Evolutionary conservation across 257 asterid genomes (phyloP), one percentile per base, ranked within the genome.

Genomic region (Lithospermum erythrorhizon): DNA sequence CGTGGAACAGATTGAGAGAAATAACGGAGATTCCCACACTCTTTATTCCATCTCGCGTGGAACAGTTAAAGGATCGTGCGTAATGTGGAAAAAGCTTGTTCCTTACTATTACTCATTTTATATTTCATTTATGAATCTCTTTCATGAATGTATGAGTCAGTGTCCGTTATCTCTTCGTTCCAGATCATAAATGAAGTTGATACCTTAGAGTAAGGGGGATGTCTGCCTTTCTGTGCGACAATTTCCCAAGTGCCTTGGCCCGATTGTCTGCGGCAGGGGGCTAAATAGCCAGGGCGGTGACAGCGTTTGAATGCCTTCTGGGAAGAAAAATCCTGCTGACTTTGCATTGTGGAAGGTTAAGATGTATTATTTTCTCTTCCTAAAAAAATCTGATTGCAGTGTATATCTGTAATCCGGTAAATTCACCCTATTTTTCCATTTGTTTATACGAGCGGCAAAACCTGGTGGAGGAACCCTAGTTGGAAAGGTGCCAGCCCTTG

Each of bases 401-500:
- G n/a, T n/a, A n/a, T n/a, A n/a, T 18, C 6, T 52, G 10, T 0
- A n/a, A n/a, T 1, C n/a, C 6, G 4, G 20, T 5, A 21, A n/a
- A 9, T 17, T 2, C 21, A 19, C 56, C 20, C 56, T 17, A 5
- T 17, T 2, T 23, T 23, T 63, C 47, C 61, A 69, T 52, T 55
- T n/a, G n/a, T 59, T 41, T 48, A 45, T 62, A 48, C 76, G 83
- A 96, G 91, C 95, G 35, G 93, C 96, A 37, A 90, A 90, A 78
- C 87, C 86, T 19, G 87, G 88, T 21, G 96, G 85, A 73, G n/a
- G n/a, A n/a, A n/a, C n/a, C 95, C 94, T 25, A 76, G 74, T 58
- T 90, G 96, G 95, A 94, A 85, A n/a, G n/a, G n/a, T n/a, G n/a
- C n/a, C 67, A 87, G 95, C 70, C 95, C 95, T 20, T 87, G 98